These are phyloP conservation scores for Actinidia polygama DNA, from an alignment of 179 eudicot species.

Conservation along the genomic window DNA sequence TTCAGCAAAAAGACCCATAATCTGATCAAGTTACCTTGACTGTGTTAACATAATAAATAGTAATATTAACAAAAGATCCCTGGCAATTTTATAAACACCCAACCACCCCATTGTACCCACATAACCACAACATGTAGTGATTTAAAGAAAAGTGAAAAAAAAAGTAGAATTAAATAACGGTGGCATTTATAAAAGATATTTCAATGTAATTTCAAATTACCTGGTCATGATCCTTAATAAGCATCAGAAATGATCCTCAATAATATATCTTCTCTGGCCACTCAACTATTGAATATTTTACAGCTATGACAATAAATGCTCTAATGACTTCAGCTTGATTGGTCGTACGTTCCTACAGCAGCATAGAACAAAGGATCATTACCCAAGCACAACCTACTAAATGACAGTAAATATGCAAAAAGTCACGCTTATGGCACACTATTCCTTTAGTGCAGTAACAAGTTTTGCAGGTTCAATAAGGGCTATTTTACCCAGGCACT, in stretches of 20 bases:
- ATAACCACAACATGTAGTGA: background rate
- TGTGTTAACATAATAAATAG: background rate
- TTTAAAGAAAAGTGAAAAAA: background rate
- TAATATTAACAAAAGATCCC: conserved; percentile 9
- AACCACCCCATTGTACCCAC: background rate
- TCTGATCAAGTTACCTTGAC: too few relatives aligned
- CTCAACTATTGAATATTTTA: conserved; percentile 93
- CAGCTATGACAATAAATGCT: conserved; percentile 91
- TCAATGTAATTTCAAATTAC: conserved; percentile 36
- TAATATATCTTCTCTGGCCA: conserved; percentile 92
- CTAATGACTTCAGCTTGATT: conserved; percentile 86
- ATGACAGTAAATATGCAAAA: background rate
- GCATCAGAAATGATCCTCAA: conserved; percentile 90
- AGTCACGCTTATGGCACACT: background rate
- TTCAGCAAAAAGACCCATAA: conserved; percentile 87
- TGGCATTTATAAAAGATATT: background rate
- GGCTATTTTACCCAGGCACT: conserved; percentile 95
- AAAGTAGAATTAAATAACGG: background rate
- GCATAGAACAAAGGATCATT: conserved; percentile 8
- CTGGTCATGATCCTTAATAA: conserved; percentile 89
- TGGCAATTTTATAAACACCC: background rate
- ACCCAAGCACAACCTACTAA: background rate
- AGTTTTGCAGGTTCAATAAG: conserved; percentile 91
- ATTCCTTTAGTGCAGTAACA: conserved; percentile 93
- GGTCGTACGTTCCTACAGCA: conserved; percentile 68